Conservation (phyloP, 495 filamentous ascomycete genomes). For the Haplographium delicatum region DNA sequence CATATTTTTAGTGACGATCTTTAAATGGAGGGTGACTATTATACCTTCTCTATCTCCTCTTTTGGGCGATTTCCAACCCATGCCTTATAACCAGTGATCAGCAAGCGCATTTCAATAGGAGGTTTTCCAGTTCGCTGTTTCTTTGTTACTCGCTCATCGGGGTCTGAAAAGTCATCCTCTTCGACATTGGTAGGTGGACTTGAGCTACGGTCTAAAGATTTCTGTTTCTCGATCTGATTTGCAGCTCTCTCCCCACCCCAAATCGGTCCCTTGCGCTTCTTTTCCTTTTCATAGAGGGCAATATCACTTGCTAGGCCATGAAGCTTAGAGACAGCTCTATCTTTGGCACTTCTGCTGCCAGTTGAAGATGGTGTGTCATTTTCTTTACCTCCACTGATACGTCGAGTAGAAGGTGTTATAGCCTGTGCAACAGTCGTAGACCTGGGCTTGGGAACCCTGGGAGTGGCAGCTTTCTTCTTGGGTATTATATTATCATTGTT, state of each 20-base stretch:
- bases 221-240: slow-evolving; percentile 49
- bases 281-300: slow-evolving; percentile 87
- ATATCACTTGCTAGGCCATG: slow-evolving; percentile 78
- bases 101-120: slow-evolving; percentile 61
- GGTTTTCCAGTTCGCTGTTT: slow-evolving; percentile 54
- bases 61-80: slow-evolving; percentile 63
- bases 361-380: slow-evolving; percentile 78
- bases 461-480: not conserved
- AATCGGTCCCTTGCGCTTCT: slow-evolving; percentile 70
- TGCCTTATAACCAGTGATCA: slow-evolving; percentile 72
- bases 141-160: slow-evolving; percentile 50
- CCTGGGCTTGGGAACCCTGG: not conserved
- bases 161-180: slow-evolving; percentile 43
- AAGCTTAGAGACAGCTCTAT: slow-evolving; percentile 67
- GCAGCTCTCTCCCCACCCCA: slow-evolving; percentile 68
- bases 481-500: not conserved
- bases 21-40: slow-evolving; percentile 18
- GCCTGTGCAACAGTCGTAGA: slow-evolving; percentile 2
- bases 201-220: slow-evolving; percentile 26
- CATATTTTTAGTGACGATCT: slow-evolving; percentile 23
- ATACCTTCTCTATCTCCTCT: slow-evolving; percentile 76
- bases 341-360: slow-evolving; percentile 81
- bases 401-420: slow-evolving; percentile 18
- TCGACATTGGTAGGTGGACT: slow-evolving; percentile 32
- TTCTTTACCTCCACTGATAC: slow-evolving; percentile 57